Evolutionary conservation across 495 filamentous ascomycete genomes (phyloP), one percentile per base, ranked within the genome.

Genomic region (Penicillium roqueforti): DNA sequence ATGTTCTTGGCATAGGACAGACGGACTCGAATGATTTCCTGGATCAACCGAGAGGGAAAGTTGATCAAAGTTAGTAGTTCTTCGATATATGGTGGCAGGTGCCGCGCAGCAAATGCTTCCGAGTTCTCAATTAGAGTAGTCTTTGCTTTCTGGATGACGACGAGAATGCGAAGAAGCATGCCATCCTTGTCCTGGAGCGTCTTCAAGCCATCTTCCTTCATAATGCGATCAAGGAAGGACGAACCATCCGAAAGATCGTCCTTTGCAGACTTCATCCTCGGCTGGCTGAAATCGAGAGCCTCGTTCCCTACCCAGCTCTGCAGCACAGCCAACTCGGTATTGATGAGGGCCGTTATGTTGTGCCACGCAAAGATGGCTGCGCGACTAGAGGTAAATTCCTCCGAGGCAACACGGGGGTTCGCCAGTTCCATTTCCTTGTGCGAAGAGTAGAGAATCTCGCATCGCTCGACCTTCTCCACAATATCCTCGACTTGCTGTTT

Each of bases 311-410:
- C 93, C 93, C 93, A 98, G 51, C 83, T 89, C 67, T 91, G 90
- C 53, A 98, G 68, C 53, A 97, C 89, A 26, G 83, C 84, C 41
- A 98, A 78, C 66, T 97, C 87, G 3, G 89, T 97, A 65, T 92
- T 96, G 75, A 98, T 97, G 60, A 97, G 84, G 64, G 92, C 83
- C n/a, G 92, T 97, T 38, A 92, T 96, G 67, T 97, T 97, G 70
- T 96, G 86, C 93, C 93, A 98, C 1, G 95, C 83, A 52, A 95
- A 86, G 50, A 98, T 82, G 28, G 93, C 84, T 56, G 92, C 89
- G 60, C 86, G 91, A 36, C 88, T 91, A 40, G 90, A 83, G 44
- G 77, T 74, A 66, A 89, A 97, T 22, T 84, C 79, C 4, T 80
- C 75, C 6, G 91, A 95, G 8, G 81, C 85, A 19, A 85, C 83